Percentiles rank a stretch among this genome's conserved stretches.
These are phyloP conservation scores for Mrakiaceae sp. DNA, from an alignment of 1,284 basidiomycete species.

Conservation along the genomic window DNA sequence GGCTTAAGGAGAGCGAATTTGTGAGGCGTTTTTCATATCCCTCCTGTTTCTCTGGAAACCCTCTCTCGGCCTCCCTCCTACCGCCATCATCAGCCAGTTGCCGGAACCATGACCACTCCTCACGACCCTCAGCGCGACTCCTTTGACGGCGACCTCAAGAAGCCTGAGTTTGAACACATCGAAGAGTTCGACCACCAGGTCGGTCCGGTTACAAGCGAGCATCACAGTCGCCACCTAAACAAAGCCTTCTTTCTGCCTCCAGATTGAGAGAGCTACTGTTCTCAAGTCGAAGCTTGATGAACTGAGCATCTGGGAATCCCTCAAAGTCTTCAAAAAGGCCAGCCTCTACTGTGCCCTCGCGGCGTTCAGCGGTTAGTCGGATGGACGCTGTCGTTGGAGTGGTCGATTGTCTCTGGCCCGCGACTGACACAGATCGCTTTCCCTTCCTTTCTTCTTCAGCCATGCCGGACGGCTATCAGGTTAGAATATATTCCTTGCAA, in stretches of 20 bases:
- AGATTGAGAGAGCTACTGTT: background rate
- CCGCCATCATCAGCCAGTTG: background rate
- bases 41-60: background rate
- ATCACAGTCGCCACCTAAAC: background rate
- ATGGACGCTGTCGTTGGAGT: slow-evolving; percentile 22
- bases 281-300: slow-evolving; percentile 2
- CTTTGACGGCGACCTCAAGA: background rate
- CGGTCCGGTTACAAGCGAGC: background rate
- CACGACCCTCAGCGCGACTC: background rate
- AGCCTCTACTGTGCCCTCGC: slow-evolving; percentile 2
- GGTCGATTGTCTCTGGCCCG: background rate
- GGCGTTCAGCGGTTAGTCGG: slow-evolving; percentile 5
- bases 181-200: background rate
- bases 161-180: background rate
- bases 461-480: background rate
- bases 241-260: too few species aligned
- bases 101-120: background rate
- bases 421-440: background rate
- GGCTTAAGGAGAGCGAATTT: background rate
- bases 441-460: background rate
- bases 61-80: background rate
- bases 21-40: background rate
- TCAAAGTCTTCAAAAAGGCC: slow-evolving; percentile 1
- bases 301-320: background rate
- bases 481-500: background rate